A percentile compares a stretch with the other conserved stretches of the same genome.
Conservation (phyloP, 2,329 filamentous ascomycete species). For the Epichloe baconii region DNA sequence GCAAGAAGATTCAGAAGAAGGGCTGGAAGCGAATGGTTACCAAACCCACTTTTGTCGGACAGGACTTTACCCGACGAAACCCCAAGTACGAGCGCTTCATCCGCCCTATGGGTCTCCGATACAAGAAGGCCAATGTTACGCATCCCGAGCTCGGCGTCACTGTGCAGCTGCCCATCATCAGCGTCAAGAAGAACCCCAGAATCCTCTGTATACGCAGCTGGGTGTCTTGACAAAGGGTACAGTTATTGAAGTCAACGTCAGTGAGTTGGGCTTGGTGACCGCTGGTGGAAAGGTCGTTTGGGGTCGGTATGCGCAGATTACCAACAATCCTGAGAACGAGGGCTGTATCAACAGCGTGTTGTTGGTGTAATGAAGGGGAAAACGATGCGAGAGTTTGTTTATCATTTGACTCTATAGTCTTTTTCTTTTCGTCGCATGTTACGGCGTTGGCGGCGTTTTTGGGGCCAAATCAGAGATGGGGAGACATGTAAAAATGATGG, state of each 20-base stretch:
- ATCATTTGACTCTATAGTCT: not conserved
- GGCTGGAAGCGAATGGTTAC: constrained; percentile 58
- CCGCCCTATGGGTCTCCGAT: constrained; percentile 35
- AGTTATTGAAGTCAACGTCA: constrained; percentile 79
- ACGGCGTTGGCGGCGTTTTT: constrained; percentile 15
- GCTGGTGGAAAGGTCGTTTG: constrained; percentile 87
- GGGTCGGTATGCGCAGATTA: constrained; percentile 58
- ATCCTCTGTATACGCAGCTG: constrained; percentile 82
- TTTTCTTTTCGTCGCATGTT: constrained; percentile 12
- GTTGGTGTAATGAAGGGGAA: constrained; percentile 13
- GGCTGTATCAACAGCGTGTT: constrained; percentile 31
- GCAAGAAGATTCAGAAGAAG: constrained; percentile 88
- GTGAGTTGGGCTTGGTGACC: constrained; percentile 81
- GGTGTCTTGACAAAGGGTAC: constrained; percentile 79
- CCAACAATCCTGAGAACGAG: constrained; percentile 35
- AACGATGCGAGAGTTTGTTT: not conserved
- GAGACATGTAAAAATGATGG: not conserved
- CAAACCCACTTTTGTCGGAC: constrained; percentile 62
- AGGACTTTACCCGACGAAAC: constrained; percentile 77
- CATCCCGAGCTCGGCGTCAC: constrained; percentile 76
- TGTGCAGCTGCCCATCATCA: constrained; percentile 70
- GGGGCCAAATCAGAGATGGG: not conserved
- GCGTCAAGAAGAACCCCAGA: constrained; percentile 57
- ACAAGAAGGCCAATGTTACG: constrained; percentile 42
- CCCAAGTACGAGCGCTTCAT: constrained; percentile 59